Evolutionary conservation across 2,329 filamentous ascomycete species (phyloP).

Genomic region (Pyrenophora seminiperda): DNA sequence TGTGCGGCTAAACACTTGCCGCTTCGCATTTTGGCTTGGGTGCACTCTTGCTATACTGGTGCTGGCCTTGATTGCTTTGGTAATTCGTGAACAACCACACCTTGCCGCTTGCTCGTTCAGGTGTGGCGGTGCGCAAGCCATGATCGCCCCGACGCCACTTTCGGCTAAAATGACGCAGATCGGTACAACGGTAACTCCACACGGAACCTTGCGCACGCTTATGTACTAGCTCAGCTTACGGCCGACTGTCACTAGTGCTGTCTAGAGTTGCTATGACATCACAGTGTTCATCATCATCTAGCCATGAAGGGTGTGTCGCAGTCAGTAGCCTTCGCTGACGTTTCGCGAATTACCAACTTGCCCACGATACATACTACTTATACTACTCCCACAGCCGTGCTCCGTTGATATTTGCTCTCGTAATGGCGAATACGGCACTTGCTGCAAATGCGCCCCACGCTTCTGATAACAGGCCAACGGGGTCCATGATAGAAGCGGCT

Average conservation of each 20-base stretch:
- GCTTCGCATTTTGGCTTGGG: no score
- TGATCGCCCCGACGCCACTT: no score
- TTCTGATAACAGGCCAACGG: slow-evolving; percentile 28
- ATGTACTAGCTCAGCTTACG: slow-evolving; percentile 5
- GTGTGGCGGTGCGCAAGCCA: no score
- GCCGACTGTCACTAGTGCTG: no score
- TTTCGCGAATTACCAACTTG: not conserved
- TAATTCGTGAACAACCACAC: no score
- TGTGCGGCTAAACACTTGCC: no score
- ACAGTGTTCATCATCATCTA: slow-evolving; percentile 36
- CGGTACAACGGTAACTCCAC: no score
- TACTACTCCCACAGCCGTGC: not conserved
- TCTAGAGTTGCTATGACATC: slow-evolving; percentile 34
- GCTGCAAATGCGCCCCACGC: slow-evolving; percentile 29
- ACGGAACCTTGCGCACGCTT: no score
- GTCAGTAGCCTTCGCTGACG: slow-evolving; percentile 3
- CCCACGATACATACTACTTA: not conserved
- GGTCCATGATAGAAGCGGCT: slow-evolving; percentile 25
- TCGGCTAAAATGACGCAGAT: no score
- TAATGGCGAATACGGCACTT: slow-evolving; percentile 37
- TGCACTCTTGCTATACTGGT: no score
- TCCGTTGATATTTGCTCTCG: not conserved
- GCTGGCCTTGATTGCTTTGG: no score
- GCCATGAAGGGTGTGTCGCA: slow-evolving; percentile 22
- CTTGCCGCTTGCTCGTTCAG: no score